phyloP scores from a whole-genome alignment of 306 rosid genomes.

The Acacia confusa region DNA sequence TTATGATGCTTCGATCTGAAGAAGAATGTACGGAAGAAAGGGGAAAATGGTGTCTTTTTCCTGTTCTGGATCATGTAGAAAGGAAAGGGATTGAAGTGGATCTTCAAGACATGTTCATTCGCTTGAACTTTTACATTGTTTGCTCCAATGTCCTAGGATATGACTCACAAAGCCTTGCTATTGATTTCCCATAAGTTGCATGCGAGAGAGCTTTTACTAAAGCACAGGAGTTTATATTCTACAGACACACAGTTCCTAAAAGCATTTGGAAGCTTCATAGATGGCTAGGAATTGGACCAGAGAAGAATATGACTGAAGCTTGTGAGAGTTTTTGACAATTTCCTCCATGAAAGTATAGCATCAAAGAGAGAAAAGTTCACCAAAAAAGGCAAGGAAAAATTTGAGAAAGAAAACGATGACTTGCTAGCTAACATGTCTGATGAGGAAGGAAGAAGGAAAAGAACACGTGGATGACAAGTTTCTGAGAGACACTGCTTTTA shows the following conservation, averaged over 20 bases:
- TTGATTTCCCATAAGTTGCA: neutral
- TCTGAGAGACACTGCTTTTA: slow-evolving; percentile 6
- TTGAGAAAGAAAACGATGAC: neutral
- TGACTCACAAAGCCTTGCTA: neutral
- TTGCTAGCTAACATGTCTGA: neutral
- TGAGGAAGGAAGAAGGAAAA: neutral
- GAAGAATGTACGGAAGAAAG: too few relatives aligned
- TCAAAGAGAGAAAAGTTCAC: neutral
- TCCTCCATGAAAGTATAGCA: neutral
- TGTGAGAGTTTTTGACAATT: neutral
- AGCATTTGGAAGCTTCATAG: neutral
- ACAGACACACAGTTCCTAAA: neutral
- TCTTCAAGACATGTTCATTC: neutral
- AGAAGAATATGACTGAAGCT: neutral
- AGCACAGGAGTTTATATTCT: neutral
- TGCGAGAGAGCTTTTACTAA: neutral
- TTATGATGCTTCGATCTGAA: too few relatives aligned
- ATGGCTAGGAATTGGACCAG: neutral
- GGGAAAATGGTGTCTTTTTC: too few relatives aligned
- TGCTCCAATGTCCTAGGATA: neutral
- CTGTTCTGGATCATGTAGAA: neutral
- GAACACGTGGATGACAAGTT: neutral
- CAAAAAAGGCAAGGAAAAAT: neutral
- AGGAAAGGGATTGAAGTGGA: neutral
- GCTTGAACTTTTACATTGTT: neutral